Evolutionary conservation across 768 basidiomycete genomes (phyloP).

Genomic region (Rhizopogon salebrosus): DNA sequence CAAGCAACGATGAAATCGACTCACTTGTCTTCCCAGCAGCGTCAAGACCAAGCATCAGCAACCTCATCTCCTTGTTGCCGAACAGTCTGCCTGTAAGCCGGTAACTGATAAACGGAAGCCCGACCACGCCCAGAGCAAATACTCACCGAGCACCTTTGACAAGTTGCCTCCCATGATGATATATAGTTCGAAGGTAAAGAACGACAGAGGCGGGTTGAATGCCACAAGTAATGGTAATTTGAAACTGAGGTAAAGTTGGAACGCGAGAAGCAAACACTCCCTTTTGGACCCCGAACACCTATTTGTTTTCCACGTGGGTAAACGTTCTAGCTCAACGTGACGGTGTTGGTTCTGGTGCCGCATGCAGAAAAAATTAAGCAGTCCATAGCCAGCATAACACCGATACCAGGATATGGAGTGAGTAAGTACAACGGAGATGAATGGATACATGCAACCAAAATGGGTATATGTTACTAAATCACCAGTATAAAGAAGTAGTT

Average conservation of each 20-base stretch:
- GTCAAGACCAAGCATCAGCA: constrained; percentile 95
- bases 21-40: constrained; percentile 98
- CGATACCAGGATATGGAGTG: not conserved
- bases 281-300: constrained; percentile 25
- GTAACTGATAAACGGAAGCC: not conserved
- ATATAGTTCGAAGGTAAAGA: constrained; percentile 48
- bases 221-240: constrained; percentile 25
- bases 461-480: not conserved
- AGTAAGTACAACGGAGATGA: not conserved
- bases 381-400: not conserved
- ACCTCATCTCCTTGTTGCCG: constrained; percentile 98
- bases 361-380: not conserved
- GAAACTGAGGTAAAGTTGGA: constrained; percentile 12
- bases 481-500: not conserved
- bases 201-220: constrained; percentile 41
- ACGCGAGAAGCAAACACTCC: constrained; percentile 6
- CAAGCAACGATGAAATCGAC: constrained; percentile 26
- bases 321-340: too few species aligned
- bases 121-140: not conserved
- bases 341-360: not conserved
- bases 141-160: constrained; percentile 75
- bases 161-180: constrained; percentile 78
- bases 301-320: not conserved
- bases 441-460: not conserved
- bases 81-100: constrained; percentile 73